Conservation (phyloP, 495 filamentous ascomycete genomes). For the Podospora tetraspora region DNA sequence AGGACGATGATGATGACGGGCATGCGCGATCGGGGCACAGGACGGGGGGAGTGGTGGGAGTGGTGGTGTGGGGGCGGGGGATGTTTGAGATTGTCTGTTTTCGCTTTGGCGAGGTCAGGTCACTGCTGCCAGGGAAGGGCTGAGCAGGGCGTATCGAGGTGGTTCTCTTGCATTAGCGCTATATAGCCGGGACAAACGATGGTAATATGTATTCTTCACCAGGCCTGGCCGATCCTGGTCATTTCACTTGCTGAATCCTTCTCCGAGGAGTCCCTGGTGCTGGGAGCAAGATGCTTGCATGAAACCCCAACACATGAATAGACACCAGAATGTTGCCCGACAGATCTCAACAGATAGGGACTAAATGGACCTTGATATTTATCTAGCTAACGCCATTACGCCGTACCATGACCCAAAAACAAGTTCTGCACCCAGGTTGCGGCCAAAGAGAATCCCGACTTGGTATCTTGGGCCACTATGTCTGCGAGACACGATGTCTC, state of each 20-base stretch:
- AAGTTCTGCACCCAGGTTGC: constrained; percentile 8
- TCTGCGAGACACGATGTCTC: not conserved
- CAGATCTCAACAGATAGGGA: not conserved
- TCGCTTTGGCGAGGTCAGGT: not conserved
- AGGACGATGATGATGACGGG: constrained; percentile 4
- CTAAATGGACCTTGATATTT: constrained; percentile 4
- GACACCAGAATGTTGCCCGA: no score
- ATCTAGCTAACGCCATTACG: constrained; percentile 27
- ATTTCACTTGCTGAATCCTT: no score
- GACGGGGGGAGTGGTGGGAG: not conserved
- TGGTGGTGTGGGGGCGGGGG: not conserved
- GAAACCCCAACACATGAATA: not conserved
- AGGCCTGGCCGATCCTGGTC: not conserved
- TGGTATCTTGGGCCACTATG: not conserved
- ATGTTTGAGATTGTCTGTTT: constrained; percentile 7
- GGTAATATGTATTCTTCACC: constrained; percentile 12
- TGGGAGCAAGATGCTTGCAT: no score
- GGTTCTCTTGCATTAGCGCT: constrained; percentile 15
- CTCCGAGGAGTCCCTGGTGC: no score
- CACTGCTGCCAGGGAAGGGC: not conserved
- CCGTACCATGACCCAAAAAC: constrained; percentile 18
- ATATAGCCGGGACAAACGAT: constrained; percentile 15
- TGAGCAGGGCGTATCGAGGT: constrained; percentile 18
- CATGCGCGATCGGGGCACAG: not conserved
- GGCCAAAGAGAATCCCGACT: constrained; percentile 1